These are phyloP conservation scores for Melianthus villosus DNA, from an alignment of 441 rosid species.

Conservation along the genomic window DNA sequence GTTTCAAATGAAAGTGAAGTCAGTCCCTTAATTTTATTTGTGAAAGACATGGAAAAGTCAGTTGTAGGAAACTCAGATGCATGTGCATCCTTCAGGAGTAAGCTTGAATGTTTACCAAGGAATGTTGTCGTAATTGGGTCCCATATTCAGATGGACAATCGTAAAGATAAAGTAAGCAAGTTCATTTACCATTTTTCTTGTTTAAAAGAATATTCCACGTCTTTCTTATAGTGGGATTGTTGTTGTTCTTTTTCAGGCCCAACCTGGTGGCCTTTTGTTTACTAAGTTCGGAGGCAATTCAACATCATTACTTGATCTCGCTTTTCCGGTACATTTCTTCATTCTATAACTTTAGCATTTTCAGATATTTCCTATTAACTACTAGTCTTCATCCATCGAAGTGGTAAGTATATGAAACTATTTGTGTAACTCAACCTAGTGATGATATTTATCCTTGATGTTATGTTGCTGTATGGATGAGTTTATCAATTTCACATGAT, in stretches of 20 bases:
- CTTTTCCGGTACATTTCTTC: constrained; percentile 60
- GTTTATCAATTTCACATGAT: no score
- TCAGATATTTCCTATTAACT: no score
- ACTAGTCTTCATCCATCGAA: no score
- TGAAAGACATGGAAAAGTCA: constrained; percentile 90
- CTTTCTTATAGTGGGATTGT: no score
- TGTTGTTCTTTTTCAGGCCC: constrained; percentile 56
- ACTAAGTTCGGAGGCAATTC: constrained; percentile 94
- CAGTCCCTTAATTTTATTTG: constrained; percentile 56
- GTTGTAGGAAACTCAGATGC: constrained; percentile 68
- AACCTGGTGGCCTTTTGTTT: constrained; percentile 86
- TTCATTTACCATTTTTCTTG: constrained; percentile 1
- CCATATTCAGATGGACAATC: constrained; percentile 73
- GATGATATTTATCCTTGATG: no score
- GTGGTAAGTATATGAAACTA: no score
- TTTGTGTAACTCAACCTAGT: no score
- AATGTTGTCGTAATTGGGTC: constrained; percentile 74
- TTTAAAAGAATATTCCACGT: background rate
- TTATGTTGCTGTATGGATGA: no score
- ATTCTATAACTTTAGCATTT: no score
- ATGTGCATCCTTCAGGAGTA: constrained; percentile 42
- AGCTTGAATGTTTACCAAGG: constrained; percentile 66
- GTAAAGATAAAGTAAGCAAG: constrained; percentile 73
- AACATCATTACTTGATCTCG: constrained; percentile 81
- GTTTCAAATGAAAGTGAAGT: constrained; percentile 52